Conservation (phyloP, 129 eudicot species). For the Flaveria sonorensis region DNA sequence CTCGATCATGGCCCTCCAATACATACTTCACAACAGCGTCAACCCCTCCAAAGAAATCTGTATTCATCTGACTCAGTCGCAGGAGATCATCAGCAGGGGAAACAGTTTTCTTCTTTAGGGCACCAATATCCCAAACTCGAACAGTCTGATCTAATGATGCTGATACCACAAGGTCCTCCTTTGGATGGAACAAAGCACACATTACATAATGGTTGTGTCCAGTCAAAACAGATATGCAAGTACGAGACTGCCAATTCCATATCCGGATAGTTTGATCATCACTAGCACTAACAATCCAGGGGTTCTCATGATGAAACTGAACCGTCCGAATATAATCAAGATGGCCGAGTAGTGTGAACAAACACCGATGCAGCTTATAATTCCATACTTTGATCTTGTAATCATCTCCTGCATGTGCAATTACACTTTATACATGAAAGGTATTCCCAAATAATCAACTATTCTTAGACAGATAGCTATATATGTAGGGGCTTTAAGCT, state of each 20-base stretch:
- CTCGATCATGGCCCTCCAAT: constrained; percentile 80
- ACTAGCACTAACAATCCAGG: constrained; percentile 95
- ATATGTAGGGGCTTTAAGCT: not conserved
- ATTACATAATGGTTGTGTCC: constrained; percentile 91
- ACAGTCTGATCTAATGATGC: constrained; percentile 90
- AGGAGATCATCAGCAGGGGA: constrained; percentile 85
- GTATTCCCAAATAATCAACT: not conserved
- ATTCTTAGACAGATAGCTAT: not conserved
- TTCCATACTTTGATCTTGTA: constrained; percentile 88
- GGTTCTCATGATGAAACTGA: constrained; percentile 82
- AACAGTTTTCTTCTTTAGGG: constrained; percentile 71
- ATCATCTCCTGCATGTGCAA: constrained; percentile 70
- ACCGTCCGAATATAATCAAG: constrained; percentile 86
- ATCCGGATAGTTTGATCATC: constrained; percentile 89
- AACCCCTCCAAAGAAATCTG: constrained; percentile 80
- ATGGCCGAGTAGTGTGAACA: constrained; percentile 82
- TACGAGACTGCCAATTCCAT: constrained; percentile 93
- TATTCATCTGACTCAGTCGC: constrained; percentile 72
- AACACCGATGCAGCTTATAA: constrained; percentile 78
- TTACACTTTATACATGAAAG: constrained; percentile 14
- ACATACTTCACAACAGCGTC: constrained; percentile 89
- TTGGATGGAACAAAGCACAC: constrained; percentile 85
- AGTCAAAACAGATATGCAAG: constrained; percentile 78
- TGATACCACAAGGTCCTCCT: constrained; percentile 80
- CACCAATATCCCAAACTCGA: constrained; percentile 89